These are phyloP conservation scores for Suillus lakei DNA, from an alignment of 768 basidiomycete genomes.

Conservation along the genomic window DNA sequence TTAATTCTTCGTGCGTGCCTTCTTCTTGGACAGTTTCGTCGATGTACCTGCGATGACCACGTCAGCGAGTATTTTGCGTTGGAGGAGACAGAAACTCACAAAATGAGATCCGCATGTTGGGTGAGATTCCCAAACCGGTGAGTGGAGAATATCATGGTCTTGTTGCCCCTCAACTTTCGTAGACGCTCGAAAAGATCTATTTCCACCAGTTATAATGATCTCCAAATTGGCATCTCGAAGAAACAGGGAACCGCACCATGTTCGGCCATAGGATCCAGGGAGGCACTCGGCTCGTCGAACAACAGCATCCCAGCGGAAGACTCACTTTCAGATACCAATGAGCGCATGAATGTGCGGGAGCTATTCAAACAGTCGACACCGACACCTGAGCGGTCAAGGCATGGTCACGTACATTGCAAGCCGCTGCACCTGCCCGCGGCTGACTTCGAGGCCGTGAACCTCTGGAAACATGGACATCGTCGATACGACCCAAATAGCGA, in stretches of 20 bases:
- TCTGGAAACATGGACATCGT: slow-evolving; percentile 48
- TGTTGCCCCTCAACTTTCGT: slow-evolving; percentile 70
- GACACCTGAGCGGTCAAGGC: background rate
- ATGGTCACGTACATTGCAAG: slow-evolving; percentile 58
- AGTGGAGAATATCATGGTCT: slow-evolving; percentile 84
- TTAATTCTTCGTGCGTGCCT: slow-evolving; percentile 66
- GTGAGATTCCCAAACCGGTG: slow-evolving; percentile 68
- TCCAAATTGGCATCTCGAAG: background rate
- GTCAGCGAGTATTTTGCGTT: background rate
- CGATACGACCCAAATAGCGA: slow-evolving; percentile 31
- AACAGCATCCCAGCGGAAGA: slow-evolving; percentile 59
- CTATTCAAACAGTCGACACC: slow-evolving; percentile 32
- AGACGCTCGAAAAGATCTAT: slow-evolving; percentile 73
- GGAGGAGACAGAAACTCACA: slow-evolving; percentile 46
- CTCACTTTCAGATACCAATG: slow-evolving; percentile 48
- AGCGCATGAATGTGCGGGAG: slow-evolving; percentile 75
- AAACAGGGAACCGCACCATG: slow-evolving; percentile 47
- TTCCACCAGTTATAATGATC: background rate
- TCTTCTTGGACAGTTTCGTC: slow-evolving; percentile 65
- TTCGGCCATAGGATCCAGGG: slow-evolving; percentile 76
- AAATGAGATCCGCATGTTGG: slow-evolving; percentile 68
- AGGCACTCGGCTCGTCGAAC: slow-evolving; percentile 77
- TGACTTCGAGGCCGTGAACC: slow-evolving; percentile 45
- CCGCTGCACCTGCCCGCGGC: slow-evolving; percentile 77
- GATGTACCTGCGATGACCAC: slow-evolving; percentile 58